Percentiles rank a stretch among this genome's conserved stretches.
phyloP scores from a whole-genome alignment of 2,329 filamentous ascomycete species.

The Xylaria sp. region DNA sequence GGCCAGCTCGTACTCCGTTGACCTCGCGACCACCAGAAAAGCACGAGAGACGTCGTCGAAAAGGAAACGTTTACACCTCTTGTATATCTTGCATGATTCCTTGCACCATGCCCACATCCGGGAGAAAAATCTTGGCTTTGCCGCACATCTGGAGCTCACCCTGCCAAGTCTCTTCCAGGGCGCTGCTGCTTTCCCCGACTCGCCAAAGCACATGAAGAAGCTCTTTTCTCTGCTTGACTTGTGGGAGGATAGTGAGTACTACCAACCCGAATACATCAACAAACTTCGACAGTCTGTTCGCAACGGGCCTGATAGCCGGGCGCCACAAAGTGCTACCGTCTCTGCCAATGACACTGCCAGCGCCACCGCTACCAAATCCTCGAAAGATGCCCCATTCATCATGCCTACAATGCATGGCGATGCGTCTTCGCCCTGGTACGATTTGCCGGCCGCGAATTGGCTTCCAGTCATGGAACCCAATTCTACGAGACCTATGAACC shows the following conservation, averaged over 20 bases:
- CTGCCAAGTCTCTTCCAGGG: conserved; percentile 58
- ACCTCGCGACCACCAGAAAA: conserved; percentile 31
- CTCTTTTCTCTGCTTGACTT: conserved; percentile 59
- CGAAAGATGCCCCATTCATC: conserved; percentile 59
- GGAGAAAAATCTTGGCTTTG: conserved; percentile 46
- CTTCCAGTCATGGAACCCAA: conserved; percentile 73
- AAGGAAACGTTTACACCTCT: conserved; percentile 66
- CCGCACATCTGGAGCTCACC: conserved; percentile 50
- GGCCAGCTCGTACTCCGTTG: conserved; percentile 50
- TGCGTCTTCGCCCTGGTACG: conserved; percentile 66
- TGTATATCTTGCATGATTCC: conserved; percentile 75
- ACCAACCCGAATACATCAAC: conserved; percentile 47
- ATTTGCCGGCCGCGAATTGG: conserved; percentile 76
- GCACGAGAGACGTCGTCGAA: conserved; percentile 51
- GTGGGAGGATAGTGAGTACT: conserved; percentile 66
- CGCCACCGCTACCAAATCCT: conserved; percentile 31
- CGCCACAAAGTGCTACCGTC: conserved; percentile 18
- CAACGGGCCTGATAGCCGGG: conserved; percentile 30
- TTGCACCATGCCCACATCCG: conserved; percentile 62
- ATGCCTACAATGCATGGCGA: conserved; percentile 77
- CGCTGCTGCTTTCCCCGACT: conserved; percentile 53
- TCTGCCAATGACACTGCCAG: conserved; percentile 23
- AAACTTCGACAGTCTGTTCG: conserved; percentile 56
- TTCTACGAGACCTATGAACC: conserved; percentile 67
- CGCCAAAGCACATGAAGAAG: conserved; percentile 62